Base-by-base conservation (phyloP, 371 early-diverging fungal genomes). In the Mucor plumbeus region DNA sequence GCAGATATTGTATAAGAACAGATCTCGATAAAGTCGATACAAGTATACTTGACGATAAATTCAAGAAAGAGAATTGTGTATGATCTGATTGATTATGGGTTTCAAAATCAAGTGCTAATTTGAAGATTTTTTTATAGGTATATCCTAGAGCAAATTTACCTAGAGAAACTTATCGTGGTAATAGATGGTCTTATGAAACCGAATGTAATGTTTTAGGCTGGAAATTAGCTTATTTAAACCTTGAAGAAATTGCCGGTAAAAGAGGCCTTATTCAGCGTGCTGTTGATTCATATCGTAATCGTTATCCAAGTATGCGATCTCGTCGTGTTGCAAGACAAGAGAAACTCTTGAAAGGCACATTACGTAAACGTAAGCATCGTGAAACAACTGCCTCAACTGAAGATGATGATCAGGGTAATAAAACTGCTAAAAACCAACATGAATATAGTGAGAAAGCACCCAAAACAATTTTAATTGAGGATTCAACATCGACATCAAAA, bases 261-360 rank as follows among this genome's bases (percentile, higher is more conserved):
- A 88, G 96, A 48, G 98, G 98, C 10, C 78, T 97, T 36, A 85
- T 97, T 62, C 98, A 97, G 71, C 81, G 97, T 5, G 96, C 97
- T 0, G 98, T 97, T 0, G 97, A 97, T 78, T 92, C 91, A 19
- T 97, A 92, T 70, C 84, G 97, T 55, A 92, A 95, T 63, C 85
- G 92, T 34, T 90, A 90, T 70, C 91, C 93, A 9, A 90, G 89
- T 39, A 85, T 90, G 72, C 83, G 93, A 68, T 91, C 90, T 17
- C 86, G 94, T 48, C 82, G 95, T 31, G 89, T 94, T 13, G 87
- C 92, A 4, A 79, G 93, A 48, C 88, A 94, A 70, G 93, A 95
- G 65, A 93, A 92, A 74, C 76, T 90, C 10, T 61, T 72, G 31
- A 76, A 76, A 34, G 80, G 80, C 13, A 79, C 80, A 8, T 36